Conservation (phyloP, 768 basidiomycete genomes). For the Lactarius evosmus region DNA sequence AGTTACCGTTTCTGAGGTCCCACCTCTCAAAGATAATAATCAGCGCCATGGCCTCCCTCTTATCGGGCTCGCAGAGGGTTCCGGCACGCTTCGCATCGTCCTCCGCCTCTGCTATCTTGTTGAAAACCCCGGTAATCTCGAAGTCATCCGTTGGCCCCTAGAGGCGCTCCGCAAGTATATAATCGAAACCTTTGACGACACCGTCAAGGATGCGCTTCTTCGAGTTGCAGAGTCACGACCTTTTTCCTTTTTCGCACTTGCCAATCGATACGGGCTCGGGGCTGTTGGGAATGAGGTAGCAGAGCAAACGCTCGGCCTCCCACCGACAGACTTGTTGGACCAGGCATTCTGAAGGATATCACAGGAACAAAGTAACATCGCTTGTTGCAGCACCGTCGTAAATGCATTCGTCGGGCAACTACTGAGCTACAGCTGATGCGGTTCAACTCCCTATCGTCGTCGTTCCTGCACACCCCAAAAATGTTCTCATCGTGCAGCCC, state of each 20-base stretch:
- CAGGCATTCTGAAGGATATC: constrained; percentile 11
- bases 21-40: background rate
- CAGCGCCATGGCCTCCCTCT: constrained; percentile 5
- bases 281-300: constrained; percentile 24
- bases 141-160: constrained; percentile 14
- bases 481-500: constrained; percentile 17
- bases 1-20: constrained; percentile 4
- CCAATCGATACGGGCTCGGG: constrained; percentile 22
- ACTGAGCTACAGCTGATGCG: constrained; percentile 19
- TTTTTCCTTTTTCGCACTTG: constrained; percentile 20
- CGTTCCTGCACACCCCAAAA: constrained; percentile 6
- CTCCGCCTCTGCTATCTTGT: constrained; percentile 21
- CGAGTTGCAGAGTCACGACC: constrained; percentile 16
- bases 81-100: constrained; percentile 12
- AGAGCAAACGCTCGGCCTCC: constrained; percentile 13
- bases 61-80: constrained; percentile 11
- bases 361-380: constrained; percentile 21
- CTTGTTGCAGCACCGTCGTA: constrained; percentile 17
- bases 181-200: constrained; percentile 18
- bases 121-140: constrained; percentile 12
- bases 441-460: constrained; percentile 21
- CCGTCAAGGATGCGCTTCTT: constrained; percentile 17
- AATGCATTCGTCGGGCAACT: constrained; percentile 19
- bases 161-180: constrained; percentile 22
- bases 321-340: constrained; percentile 6